These are phyloP conservation scores for Aspergillus kassunensis DNA, from an alignment of 495 filamentous ascomycete species.

Conservation along the genomic window DNA sequence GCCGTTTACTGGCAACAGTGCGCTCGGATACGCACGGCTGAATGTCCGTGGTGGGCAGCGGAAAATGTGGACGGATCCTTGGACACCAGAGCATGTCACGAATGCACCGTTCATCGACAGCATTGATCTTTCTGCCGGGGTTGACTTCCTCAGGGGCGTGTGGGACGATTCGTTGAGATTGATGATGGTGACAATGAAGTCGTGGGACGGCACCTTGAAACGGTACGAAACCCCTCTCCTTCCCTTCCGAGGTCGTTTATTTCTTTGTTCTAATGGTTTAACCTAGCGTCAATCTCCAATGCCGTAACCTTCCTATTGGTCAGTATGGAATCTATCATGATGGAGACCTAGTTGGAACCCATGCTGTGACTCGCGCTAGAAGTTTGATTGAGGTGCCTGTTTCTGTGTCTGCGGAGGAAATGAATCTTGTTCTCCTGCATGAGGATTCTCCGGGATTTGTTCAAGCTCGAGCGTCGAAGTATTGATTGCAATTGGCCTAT, in stretches of 20 bases:
- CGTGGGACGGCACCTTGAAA: conserved; percentile 22
- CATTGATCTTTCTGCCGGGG: conserved; percentile 21
- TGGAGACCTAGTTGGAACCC: not conserved
- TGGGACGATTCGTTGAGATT: conserved; percentile 27
- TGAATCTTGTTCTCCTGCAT: not conserved
- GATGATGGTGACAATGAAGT: conserved; percentile 28
- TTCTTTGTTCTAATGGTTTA: too few relatives aligned
- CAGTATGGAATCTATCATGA: not conserved
- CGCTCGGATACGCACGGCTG: conserved; percentile 29
- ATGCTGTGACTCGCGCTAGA: not conserved
- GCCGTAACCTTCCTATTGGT: not conserved
- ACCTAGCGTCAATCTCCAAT: not conserved
- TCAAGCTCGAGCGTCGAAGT: too few relatives aligned
- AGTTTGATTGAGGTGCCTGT: not conserved
- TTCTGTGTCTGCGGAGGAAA: not conserved
- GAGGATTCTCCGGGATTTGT: too few relatives aligned
- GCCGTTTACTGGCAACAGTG: conserved; percentile 29
- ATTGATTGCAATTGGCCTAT: too few relatives aligned
- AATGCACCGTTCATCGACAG: conserved; percentile 26
- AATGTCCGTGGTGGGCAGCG: conserved; percentile 34
- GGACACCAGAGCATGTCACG: conserved; percentile 20
- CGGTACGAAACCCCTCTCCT: not conserved
- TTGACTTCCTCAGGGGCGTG: conserved; percentile 32
- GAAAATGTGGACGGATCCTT: conserved; percentile 34
- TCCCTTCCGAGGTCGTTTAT: not conserved